Conservation (phyloP, 257 asterid genomes). For the Solanum peruvianum region DNA sequence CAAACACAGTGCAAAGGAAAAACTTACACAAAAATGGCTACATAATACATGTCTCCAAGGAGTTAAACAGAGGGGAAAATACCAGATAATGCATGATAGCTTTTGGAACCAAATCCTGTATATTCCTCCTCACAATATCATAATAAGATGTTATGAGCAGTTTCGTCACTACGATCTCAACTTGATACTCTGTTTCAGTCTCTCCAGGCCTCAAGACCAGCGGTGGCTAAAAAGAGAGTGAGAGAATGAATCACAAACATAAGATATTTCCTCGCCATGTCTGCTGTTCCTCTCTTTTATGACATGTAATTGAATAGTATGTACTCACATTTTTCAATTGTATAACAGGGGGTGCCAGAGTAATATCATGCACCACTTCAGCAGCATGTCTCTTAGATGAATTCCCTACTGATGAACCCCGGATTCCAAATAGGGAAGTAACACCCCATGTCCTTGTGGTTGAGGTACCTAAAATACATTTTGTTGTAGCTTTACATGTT, state of each 20-base stretch:
- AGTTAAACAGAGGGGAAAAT: not conserved
- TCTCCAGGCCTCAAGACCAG: conserved; percentile 41
- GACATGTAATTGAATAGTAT: not conserved
- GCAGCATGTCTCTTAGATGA: not conserved
- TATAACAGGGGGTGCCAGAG: not conserved
- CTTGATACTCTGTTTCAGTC: conserved; percentile 37
- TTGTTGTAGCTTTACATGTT: not conserved
- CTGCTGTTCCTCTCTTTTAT: not conserved
- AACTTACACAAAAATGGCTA: not conserved
- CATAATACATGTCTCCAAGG: not conserved
- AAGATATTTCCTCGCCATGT: not conserved
- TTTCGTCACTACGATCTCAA: conserved; percentile 46
- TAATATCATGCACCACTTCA: not conserved
- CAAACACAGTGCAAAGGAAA: not conserved
- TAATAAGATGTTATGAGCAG: conserved; percentile 51
- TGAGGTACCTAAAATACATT: not conserved
- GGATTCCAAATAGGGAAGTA: not conserved
- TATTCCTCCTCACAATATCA: conserved; percentile 57
- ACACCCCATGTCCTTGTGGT: conserved; percentile 7
- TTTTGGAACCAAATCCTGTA: conserved; percentile 61
- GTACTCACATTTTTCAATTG: not conserved
- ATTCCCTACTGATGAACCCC: not conserved
- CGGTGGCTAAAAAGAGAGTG: conserved; percentile 28
- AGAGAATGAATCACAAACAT: not conserved
- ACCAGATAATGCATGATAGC: conserved; percentile 72